phyloP scores from a whole-genome alignment of 768 basidiomycete species.

The Leccinum boreale region DNA sequence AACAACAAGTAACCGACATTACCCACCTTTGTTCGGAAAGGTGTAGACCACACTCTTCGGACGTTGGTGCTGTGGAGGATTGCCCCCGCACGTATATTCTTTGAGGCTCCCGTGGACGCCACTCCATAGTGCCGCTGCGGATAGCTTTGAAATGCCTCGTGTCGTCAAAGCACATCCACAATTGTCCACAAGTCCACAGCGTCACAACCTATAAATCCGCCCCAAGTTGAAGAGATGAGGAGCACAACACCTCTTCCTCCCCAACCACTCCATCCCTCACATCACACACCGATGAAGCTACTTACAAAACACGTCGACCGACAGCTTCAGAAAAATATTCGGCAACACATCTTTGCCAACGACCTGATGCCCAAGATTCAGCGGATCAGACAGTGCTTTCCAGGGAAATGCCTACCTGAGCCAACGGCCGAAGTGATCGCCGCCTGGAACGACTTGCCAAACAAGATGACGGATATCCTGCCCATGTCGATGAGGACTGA shows the following conservation, averaged over 20 bases:
- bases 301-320: constrained; percentile 1
- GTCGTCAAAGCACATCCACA: constrained; percentile 23
- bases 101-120: constrained; percentile 8
- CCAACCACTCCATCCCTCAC: neutral
- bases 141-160: constrained; percentile 25
- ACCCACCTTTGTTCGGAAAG: neutral
- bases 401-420: constrained; percentile 9
- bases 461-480: constrained; percentile 11
- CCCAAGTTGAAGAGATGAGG: neutral
- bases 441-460: constrained; percentile 29
- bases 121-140: constrained; percentile 7
- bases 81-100: neutral
- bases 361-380: constrained; percentile 16
- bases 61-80: neutral
- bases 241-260: neutral
- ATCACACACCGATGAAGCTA: constrained; percentile 6
- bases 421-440: constrained; percentile 16
- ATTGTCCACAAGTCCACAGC: constrained; percentile 25
- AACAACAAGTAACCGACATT: neutral
- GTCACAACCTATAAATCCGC: constrained; percentile 18
- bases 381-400: constrained; percentile 20
- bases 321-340: constrained; percentile 14
- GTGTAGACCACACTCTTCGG: neutral
- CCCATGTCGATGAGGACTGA: constrained; percentile 7
- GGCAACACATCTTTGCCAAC: constrained; percentile 4